Evolutionary conservation across 176 grass and related monocot genomes (phyloP), one percentile per base, ranked within the genome.

Genomic region (Oryza officinalis): DNA sequence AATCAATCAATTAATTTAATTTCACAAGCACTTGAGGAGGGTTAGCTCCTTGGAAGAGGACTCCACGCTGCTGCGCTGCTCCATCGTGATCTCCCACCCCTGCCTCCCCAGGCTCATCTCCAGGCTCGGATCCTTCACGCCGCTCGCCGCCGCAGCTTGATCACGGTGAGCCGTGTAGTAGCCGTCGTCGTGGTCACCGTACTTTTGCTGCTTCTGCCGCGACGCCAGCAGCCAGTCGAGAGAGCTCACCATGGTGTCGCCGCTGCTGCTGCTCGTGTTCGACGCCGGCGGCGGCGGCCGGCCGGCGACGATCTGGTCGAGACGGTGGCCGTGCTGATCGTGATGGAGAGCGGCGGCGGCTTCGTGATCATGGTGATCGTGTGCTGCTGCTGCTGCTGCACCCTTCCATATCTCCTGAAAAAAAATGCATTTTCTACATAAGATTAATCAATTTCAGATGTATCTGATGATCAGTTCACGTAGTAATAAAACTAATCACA

Each of bases 41-140:
- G 82, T 85, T 20, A 76, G 83, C 72, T 89, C 83, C 43, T 89
- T 73, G 78, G 66, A 32, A 20, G 84, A 54, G 1, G 76, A 28
- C 57, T 73, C 84, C 3, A 71, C 69, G 60, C 10, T 54, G 22
- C 74, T 27, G 59, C 76, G 63, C 11, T 80, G 57, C 41, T 78
- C 83, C 74, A 69, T 83, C 20, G 18, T 57, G 52, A 57, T 57
- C 69, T 86, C 75, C 89, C 89, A 90, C 26, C 80, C 89, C 64
- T 90, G 70, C 70, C 80, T 75, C 4, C 89, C 89, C 49, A 90
- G 70, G 32, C 84, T 87, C 80, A 90, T 90, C 80, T 90, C 89
- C 49, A 90, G 52, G 85, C 75, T 90, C 25, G 76, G 84, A 60
- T 27, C 32, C n/a, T 60, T 63, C 40, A 74, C 28, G 71, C 45